Conservation (phyloP, 495 filamentous ascomycete genomes). For the Lasiosphaeris hirsuta region DNA sequence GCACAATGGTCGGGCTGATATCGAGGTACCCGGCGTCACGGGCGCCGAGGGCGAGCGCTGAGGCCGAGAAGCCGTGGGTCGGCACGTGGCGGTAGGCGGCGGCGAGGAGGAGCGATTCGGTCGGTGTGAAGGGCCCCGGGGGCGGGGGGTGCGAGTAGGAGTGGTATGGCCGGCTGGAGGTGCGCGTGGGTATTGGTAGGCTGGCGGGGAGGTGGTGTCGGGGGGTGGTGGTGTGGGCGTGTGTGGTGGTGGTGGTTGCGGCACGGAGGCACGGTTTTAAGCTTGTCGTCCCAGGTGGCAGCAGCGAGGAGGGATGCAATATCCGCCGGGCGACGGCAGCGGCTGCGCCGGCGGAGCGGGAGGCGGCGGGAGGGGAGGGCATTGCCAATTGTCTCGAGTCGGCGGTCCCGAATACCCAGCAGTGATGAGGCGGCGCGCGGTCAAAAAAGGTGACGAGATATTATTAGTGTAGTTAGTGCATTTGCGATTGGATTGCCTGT, state of each 20-base stretch:
- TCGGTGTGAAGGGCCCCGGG: conserved; percentile 56
- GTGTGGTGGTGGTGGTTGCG: not conserved
- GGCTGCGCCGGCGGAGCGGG: too few species aligned
- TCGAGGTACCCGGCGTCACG: conserved; percentile 82
- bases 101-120: conserved; percentile 75
- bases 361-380: too few species aligned
- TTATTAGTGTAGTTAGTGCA: too few species aligned
- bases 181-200: not conserved
- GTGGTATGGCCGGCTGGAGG: conserved; percentile 17
- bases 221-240: not conserved
- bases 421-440: too few species aligned
- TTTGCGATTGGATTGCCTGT: too few species aligned
- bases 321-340: too few species aligned
- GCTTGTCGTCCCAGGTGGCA: too few species aligned
- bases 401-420: too few species aligned
- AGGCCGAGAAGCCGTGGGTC: conserved; percentile 70
- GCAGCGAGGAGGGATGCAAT: too few species aligned
- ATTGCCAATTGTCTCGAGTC: too few species aligned
- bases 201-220: not conserved
- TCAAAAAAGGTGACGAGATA: too few species aligned
- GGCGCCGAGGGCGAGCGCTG: conserved; percentile 70
- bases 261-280: too few species aligned
- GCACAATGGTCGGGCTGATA: conserved; percentile 77
- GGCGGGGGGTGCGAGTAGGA: conserved; percentile 14
- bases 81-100: conserved; percentile 78